phyloP scores from a whole-genome alignment of 139 green algal genomes.

The Volvox reticuliferus region DNA sequence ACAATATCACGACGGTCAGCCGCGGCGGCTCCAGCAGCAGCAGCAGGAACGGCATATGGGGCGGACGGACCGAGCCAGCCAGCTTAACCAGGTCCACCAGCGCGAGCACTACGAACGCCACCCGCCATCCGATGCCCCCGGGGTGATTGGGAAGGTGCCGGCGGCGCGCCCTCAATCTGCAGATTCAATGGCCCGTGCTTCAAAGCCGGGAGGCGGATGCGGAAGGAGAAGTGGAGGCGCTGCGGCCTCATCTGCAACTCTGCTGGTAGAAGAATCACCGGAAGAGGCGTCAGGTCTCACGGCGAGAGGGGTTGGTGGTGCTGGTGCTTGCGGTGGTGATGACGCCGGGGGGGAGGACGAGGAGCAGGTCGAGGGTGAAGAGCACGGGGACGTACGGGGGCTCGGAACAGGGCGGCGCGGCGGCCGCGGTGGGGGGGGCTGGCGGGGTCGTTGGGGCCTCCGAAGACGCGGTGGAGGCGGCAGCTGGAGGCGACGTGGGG shows the following conservation, averaged over 20 bases:
- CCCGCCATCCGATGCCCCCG: too few relatives aligned
- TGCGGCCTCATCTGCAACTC: not conserved
- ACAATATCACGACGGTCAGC: not conserved
- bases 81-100: not conserved
- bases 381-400: not conserved
- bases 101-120: not conserved
- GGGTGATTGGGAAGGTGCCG: too few relatives aligned
- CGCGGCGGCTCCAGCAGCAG: not conserved
- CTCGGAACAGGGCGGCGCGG: not conserved
- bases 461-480: not conserved
- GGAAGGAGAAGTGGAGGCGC: too few relatives aligned
- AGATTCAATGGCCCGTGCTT: too few relatives aligned
- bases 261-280: not conserved
- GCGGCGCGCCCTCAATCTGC: too few relatives aligned
- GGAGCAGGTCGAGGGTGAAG: not conserved
- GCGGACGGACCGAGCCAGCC: not conserved
- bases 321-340: too few relatives aligned
- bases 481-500: not conserved
- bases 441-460: not conserved
- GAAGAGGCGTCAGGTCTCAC: not conserved
- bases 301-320: too few relatives aligned
- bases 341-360: not conserved
- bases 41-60: not conserved
- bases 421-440: not conserved
- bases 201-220: not conserved